phyloP scores from a whole-genome alignment of 2,329 filamentous ascomycete genomes.

The Diaporthe destruens region DNA sequence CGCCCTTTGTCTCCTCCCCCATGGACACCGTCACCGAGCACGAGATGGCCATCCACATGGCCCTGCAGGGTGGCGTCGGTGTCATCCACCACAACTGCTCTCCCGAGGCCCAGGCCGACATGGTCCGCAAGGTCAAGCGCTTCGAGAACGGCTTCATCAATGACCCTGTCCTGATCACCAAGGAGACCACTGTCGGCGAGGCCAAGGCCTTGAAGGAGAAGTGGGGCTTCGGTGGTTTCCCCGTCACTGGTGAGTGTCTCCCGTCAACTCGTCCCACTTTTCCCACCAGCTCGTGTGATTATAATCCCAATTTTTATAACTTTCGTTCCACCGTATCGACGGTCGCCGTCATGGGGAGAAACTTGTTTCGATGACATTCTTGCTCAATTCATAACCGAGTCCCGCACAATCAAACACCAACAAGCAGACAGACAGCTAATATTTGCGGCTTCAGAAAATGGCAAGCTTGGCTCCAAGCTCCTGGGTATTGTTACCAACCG shows the following conservation, averaged over 20 bases:
- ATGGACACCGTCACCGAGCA: conserved; percentile 99
- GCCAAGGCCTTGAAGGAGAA: conserved; percentile 94
- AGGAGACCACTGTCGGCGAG: conserved; percentile 89
- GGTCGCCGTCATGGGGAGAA: conserved; percentile 86
- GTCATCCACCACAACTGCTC: conserved; percentile 99
- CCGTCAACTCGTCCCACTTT: conserved; percentile 31
- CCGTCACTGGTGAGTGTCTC: conserved; percentile 88
- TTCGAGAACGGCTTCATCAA: conserved; percentile 99
- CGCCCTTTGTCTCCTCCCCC: conserved; percentile 95
- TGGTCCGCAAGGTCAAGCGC: conserved; percentile 99
- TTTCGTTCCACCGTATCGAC: conserved; percentile 99
- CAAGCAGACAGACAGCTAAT: conserved; percentile 53
- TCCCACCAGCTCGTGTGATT: conserved; percentile 71
- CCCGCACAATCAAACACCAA: conserved; percentile 20
- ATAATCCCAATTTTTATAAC: conserved; percentile 87
- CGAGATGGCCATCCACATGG: conserved; percentile 99
- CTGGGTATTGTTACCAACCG: conserved; percentile 97
- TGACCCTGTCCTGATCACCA: conserved; percentile 92
- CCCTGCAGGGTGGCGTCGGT: conserved; percentile 86
- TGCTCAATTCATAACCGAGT: conserved; percentile 24
- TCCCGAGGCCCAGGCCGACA: conserved; percentile 95
- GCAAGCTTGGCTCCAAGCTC: conserved; percentile 94
- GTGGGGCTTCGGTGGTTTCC: conserved; percentile 99
- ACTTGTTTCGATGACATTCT: conserved; percentile 46
- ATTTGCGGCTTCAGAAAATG: conserved; percentile 74